Conservation (phyloP, 2,329 filamentous ascomycete species). For the Talaromyces sp. region DNA sequence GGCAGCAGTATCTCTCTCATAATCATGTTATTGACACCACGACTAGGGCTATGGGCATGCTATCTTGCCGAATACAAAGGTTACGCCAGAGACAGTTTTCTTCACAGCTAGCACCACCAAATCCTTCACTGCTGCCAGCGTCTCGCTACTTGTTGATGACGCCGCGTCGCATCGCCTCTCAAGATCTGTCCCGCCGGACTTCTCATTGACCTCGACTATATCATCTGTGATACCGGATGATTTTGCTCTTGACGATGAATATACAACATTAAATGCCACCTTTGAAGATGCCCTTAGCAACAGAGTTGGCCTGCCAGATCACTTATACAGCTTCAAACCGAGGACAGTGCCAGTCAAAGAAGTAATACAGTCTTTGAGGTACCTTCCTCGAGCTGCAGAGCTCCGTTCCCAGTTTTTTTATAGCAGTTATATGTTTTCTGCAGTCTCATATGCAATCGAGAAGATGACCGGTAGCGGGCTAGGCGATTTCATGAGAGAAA, state of each 20-base stretch:
- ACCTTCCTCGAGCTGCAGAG: slow-evolving; percentile 1
- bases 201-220: not conserved
- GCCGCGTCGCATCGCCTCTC: not conserved
- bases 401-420: not conserved
- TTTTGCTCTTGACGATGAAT: not conserved
- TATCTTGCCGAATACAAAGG: not conserved
- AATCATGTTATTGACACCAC: not conserved
- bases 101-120: slow-evolving; percentile 3
- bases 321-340: not conserved
- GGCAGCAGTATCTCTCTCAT: not conserved
- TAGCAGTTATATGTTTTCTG: slow-evolving; percentile 5
- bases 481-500: not conserved
- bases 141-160: not conserved
- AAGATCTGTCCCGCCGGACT: not conserved
- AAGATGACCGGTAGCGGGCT: not conserved
- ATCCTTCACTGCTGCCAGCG: slow-evolving; percentile 3
- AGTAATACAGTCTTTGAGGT: not conserved
- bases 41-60: not conserved
- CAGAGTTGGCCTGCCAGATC: slow-evolving; percentile 1
- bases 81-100: slow-evolving; percentile 1
- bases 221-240: not conserved
- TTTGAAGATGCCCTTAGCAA: slow-evolving; percentile 5
- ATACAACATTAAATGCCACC: not conserved
- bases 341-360: not conserved
- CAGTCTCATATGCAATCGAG: slow-evolving; percentile 1